Evolutionary conservation across 1,284 basidiomycete species (phyloP), one percentile per base, ranked within the genome.

Genomic region (Sporisorium sorghi): DNA sequence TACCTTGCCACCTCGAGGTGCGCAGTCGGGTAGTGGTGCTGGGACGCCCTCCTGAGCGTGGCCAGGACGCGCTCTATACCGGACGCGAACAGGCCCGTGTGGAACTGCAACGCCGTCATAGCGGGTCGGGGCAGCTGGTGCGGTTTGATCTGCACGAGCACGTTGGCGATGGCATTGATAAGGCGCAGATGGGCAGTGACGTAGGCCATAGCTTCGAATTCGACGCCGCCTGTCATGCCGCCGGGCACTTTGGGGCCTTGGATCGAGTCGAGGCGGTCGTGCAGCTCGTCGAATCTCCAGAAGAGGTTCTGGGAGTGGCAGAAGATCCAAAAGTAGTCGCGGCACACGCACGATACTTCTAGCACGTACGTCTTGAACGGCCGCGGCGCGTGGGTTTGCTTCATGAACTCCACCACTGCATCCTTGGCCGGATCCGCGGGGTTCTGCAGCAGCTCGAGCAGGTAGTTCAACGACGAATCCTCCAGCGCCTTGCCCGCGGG

Each of bases 281-380:
- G 92, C 0, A 93, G 90, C 76, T 94, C 91, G 6, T 88, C 86
- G 26, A 95, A 86, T 17, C 90, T 87, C 94, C 94, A 97, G 47
- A 96, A 90, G 0, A 90, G 90, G 81, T 99, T 99, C 79, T 91
- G 91, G 2, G 92, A 91, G 84, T 99, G 97, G 83, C 96, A 98
- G 86, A 98, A 98, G 58, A 99, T 92, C 81, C 96, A 98, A 85
- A 98, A 98, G 86, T 97, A 98, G 84, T 99, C 96, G 19, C 94
- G 87, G 82, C 94, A 95, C 2, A 96, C 88, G 74, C 95, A 93
- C 10, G 90, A 91, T 37, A 98, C 87, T 83, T 98, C 95, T 77
- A 91, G 89, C 14, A 99, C 87, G 85, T 95, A 97, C 2, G 90
- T 90, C 86, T 94, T 97, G 87, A 93, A 97, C 49, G 94, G 90